A percentile compares a stretch with the other conserved stretches of the same genome.
These are phyloP conservation scores for Pycnococcus provasolii DNA, from an alignment of 139 green algal species.

Conservation along the genomic window DNA sequence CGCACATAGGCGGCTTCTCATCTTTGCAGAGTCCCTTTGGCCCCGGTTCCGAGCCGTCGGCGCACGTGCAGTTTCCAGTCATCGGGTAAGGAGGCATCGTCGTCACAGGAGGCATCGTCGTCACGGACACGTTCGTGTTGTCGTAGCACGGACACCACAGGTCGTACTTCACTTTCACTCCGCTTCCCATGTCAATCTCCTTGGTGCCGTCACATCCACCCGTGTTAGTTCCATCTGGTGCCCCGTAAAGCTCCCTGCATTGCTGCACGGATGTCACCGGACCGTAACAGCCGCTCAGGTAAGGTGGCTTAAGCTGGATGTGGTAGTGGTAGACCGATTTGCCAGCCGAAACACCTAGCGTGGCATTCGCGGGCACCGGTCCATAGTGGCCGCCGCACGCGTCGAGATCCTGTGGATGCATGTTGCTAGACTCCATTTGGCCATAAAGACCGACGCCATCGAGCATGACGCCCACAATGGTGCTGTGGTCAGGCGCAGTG, in stretches of 20 bases:
- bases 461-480: too few species aligned
- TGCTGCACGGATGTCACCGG: not conserved
- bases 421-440: too few species aligned
- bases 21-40: too few species aligned
- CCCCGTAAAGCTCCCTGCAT: constrained; percentile 7
- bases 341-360: not conserved
- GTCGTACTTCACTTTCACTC: not conserved
- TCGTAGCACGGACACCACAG: constrained; percentile 13
- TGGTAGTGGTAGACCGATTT: constrained; percentile 19
- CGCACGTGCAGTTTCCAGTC: too few species aligned
- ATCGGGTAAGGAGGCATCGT: too few species aligned
- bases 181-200: not conserved
- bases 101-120: too few species aligned
- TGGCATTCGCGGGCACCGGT: not conserved
- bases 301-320: constrained; percentile 4
- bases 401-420: not conserved
- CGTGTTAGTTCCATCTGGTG: not conserved
- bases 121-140: too few species aligned
- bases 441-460: too few species aligned
- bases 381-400: constrained; percentile 22
- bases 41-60: too few species aligned
- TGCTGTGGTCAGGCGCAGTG: not conserved
- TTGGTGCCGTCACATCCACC: not conserved
- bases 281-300: constrained; percentile 9
- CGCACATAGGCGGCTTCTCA: too few species aligned